Percentiles rank a stretch among this genome's conserved stretches.
phyloP scores from a whole-genome alignment of 1,284 basidiomycete genomes.

The Cryptococcus floricola region DNA sequence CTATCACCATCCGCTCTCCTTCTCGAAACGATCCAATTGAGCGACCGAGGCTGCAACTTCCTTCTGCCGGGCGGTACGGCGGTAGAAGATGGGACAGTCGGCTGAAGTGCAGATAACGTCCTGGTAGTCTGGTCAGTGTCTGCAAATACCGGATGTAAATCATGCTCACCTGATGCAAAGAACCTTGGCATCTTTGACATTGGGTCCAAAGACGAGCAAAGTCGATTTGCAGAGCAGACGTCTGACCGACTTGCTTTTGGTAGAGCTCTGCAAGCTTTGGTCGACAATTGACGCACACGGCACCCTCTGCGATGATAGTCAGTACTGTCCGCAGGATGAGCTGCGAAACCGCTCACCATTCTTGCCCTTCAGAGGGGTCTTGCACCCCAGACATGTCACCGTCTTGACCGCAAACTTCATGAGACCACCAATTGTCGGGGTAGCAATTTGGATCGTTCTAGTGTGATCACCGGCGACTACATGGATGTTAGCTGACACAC shows the following conservation, averaged over 20 bases:
- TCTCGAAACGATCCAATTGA: conserved; percentile 76
- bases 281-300: conserved; percentile 88
- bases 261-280: conserved; percentile 80
- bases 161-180: conserved; percentile 73
- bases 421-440: conserved; percentile 85
- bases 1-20: conserved; percentile 43
- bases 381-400: conserved; percentile 87
- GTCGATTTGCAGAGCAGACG: conserved; percentile 76
- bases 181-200: conserved; percentile 93
- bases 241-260: conserved; percentile 71
- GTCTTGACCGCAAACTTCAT: conserved; percentile 98
- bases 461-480: conserved; percentile 91
- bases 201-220: conserved; percentile 95
- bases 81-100: conserved; percentile 98
- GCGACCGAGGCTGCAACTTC: conserved; percentile 79
- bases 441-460: conserved; percentile 86
- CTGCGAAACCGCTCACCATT: conserved; percentile 56
- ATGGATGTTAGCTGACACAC: not conserved
- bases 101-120: conserved; percentile 95
- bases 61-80: conserved; percentile 93
- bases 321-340: conserved; percentile 2
- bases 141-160: not conserved
- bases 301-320: conserved; percentile 60
- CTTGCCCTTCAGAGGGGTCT: conserved; percentile 70
- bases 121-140: conserved; percentile 48